These are phyloP conservation scores for Orbilia ellipsospora DNA, from an alignment of 2,329 filamentous ascomycete species.

Conservation along the genomic window DNA sequence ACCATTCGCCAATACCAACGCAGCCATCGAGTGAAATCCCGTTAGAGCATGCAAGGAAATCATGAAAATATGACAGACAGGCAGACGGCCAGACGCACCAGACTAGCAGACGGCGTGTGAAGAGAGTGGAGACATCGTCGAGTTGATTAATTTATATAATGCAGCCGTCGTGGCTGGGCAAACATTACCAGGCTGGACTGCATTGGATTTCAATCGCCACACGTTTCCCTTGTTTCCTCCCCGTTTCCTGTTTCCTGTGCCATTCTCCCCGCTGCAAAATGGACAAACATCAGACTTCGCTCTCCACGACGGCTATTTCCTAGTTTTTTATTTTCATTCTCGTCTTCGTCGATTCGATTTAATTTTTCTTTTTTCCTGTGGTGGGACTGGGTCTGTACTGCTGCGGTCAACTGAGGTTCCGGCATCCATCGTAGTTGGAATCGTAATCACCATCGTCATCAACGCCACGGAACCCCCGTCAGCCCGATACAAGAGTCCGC, in stretches of 20 bases:
- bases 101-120: background rate
- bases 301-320: constrained; percentile 17
- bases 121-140: background rate
- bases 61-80: background rate
- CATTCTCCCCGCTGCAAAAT: constrained; percentile 27
- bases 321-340: constrained; percentile 14
- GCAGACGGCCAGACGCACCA: no score
- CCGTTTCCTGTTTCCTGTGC: background rate
- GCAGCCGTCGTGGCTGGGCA: no score
- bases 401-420: background rate
- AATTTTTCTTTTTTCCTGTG: background rate
- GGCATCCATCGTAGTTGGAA: background rate
- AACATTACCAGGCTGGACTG: no score
- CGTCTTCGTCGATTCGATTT: background rate
- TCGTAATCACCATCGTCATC: constrained; percentile 5
- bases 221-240: background rate
- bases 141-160: no score
- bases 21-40: constrained; percentile 2
- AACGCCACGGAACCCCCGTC: constrained; percentile 30
- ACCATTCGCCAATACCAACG: background rate
- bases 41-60: constrained; percentile 9
- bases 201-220: background rate
- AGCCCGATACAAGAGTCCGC: constrained; percentile 5
- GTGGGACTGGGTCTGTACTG: background rate
- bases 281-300: constrained; percentile 36